These are phyloP conservation scores for Leccinum aurantiacum DNA, from an alignment of 768 basidiomycete species.

Conservation along the genomic window DNA sequence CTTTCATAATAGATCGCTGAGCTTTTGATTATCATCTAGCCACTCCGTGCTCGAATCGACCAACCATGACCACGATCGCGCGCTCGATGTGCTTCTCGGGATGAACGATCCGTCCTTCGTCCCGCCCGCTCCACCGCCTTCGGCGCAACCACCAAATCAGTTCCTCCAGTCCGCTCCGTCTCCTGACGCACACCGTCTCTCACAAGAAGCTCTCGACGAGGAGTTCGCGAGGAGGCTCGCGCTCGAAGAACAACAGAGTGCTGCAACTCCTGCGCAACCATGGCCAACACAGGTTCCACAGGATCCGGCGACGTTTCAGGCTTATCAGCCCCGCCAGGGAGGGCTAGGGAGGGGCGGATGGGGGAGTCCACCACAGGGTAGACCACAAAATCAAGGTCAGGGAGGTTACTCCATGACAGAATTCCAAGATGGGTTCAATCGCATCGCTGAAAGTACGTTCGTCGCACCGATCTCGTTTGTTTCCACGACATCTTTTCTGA, in stretches of 20 bases:
- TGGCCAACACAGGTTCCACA: conserved; percentile 15
- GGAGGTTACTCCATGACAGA: conserved; percentile 58
- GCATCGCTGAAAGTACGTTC: conserved; percentile 73
- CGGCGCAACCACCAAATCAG: not conserved
- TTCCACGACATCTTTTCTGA: not conserved
- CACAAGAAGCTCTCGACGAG: conserved; percentile 76
- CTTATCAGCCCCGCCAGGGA: conserved; percentile 26
- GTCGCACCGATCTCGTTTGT: not conserved
- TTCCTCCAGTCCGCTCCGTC: conserved; percentile 26
- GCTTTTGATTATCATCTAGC: conserved; percentile 32
- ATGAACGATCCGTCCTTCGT: conserved; percentile 85
- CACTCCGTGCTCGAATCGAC: conserved; percentile 74
- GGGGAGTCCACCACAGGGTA: conserved; percentile 6
- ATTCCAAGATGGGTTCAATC: conserved; percentile 71
- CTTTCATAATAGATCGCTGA: conserved; percentile 1
- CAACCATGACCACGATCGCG: conserved; percentile 66
- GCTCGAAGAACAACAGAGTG: conserved; percentile 53
- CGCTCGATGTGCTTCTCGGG: conserved; percentile 73
- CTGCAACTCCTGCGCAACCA: conserved; percentile 11
- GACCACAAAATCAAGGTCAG: conserved; percentile 20
- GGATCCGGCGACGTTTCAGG: conserved; percentile 17
- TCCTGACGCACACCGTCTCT: conserved; percentile 14
- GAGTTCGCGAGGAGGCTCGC: conserved; percentile 72
- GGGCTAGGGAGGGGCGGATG: conserved; percentile 5
- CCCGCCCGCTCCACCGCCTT: conserved; percentile 29